Evolutionary conservation across 495 filamentous ascomycete genomes (phyloP).

Genomic region (Talaromyces trachyspermus): DNA sequence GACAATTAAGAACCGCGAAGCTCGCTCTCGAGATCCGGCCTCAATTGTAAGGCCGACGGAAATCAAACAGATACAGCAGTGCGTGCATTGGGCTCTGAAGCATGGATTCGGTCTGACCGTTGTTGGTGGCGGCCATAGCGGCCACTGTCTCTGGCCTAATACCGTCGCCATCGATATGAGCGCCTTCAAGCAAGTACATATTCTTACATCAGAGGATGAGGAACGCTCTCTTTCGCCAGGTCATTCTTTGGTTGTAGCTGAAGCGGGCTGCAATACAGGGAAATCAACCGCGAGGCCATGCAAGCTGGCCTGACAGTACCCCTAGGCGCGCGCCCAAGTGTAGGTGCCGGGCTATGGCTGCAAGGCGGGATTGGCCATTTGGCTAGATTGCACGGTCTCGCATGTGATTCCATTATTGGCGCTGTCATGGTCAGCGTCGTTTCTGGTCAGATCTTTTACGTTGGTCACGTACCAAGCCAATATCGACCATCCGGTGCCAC

Average conservation of each 20-base stretch:
- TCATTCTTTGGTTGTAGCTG: constrained; percentile 39
- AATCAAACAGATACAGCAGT: constrained; percentile 45
- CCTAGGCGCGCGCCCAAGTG: constrained; percentile 52
- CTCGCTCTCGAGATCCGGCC: constrained; percentile 38
- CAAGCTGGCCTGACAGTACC: constrained; percentile 47
- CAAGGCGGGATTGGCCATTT: constrained; percentile 61
- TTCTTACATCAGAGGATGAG: constrained; percentile 26
- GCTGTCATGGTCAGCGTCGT: constrained; percentile 50
- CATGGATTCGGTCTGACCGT: constrained; percentile 43
- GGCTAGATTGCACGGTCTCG: constrained; percentile 47
- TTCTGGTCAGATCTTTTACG: constrained; percentile 39
- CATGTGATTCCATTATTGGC: constrained; percentile 55
- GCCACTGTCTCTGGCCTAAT: constrained; percentile 47
- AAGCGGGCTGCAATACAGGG: constrained; percentile 48
- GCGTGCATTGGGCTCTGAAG: constrained; percentile 52
- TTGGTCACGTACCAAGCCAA: constrained; percentile 46
- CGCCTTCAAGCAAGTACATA: constrained; percentile 45
- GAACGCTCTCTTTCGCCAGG: too few relatives aligned
- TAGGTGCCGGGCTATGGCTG: constrained; percentile 55
- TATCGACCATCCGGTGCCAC: constrained; percentile 40
- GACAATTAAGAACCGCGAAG: constrained; percentile 47
- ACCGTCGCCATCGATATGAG: constrained; percentile 53
- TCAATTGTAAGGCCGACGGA: constrained; percentile 41
- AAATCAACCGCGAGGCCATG: constrained; percentile 48
- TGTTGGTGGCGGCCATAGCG: constrained; percentile 53